These are phyloP conservation scores for Capsicum pubescens DNA, from an alignment of 257 asterid genomes.

Conservation along the genomic window DNA sequence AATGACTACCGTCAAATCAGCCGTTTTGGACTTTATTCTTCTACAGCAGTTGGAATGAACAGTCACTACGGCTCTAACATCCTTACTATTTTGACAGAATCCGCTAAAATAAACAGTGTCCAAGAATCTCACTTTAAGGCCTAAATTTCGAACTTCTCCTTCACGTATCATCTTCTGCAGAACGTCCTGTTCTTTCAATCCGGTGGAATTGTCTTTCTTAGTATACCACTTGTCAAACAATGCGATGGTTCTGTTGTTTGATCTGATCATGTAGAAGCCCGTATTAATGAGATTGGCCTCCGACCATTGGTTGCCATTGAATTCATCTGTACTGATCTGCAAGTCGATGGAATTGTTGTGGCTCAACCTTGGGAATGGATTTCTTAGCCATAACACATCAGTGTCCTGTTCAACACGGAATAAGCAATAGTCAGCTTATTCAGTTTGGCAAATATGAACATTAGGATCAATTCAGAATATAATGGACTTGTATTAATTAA, in stretches of 20 bases:
- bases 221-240: conserved; percentile 51
- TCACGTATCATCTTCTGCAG: conserved; percentile 34
- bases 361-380: conserved; percentile 45
- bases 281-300: conserved; percentile 47
- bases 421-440: background rate
- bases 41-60: conserved; percentile 67
- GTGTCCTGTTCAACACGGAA: conserved; percentile 42
- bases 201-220: conserved; percentile 33
- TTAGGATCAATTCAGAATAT: background rate
- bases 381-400: conserved; percentile 57
- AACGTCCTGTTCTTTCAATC: conserved; percentile 58
- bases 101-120: conserved; percentile 56
- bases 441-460: background rate
- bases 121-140: conserved; percentile 44
- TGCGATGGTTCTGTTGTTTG: conserved; percentile 51
- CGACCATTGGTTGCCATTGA: conserved; percentile 41
- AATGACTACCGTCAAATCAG: conserved; percentile 47
- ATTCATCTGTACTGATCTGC: conserved; percentile 49
- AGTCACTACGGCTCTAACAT: conserved; percentile 43
- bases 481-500: background rate
- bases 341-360: conserved; percentile 37
- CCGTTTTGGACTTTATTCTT: conserved; percentile 45
- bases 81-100: conserved; percentile 50
- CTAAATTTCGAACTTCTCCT: conserved; percentile 35
- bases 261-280: conserved; percentile 59